A percentile compares a stretch with the other conserved stretches of the same genome.
Conservation (phyloP, 2,329 filamentous ascomycete genomes). For the Diaporthe capsici region DNA sequence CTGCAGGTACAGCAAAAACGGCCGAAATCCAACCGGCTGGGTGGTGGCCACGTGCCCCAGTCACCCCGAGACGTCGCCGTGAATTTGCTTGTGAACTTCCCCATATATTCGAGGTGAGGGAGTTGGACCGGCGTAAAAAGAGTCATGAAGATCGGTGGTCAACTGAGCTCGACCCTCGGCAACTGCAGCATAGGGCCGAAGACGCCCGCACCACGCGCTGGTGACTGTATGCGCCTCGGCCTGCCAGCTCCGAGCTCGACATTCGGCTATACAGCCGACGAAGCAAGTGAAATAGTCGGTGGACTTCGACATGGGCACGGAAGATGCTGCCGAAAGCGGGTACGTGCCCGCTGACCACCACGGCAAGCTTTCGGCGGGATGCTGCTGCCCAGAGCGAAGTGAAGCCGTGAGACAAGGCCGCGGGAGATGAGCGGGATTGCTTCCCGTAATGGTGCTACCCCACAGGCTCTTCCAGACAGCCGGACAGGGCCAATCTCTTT, state of each 20-base stretch:
- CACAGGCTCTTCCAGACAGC: constrained; percentile 6
- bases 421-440: constrained; percentile 2
- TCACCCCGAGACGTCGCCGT: not conserved
- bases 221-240: constrained; percentile 21
- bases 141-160: not conserved
- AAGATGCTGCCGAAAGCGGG: constrained; percentile 2
- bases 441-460: constrained; percentile 7
- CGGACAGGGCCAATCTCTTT: not conserved
- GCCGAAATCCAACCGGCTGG: constrained; percentile 22
- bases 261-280: constrained; percentile 24
- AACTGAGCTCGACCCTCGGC: not conserved
- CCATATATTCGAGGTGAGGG: not conserved
- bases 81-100: not conserved
- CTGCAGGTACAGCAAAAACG: constrained; percentile 34
- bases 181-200: constrained; percentile 27
- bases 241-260: constrained; percentile 7
- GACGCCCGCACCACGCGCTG: not conserved
- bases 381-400: constrained; percentile 11
- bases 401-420: constrained; percentile 2
- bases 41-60: constrained; percentile 21
- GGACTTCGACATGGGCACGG: not conserved
- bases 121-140: not conserved
- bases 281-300: not conserved
- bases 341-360: constrained; percentile 1
- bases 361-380: constrained; percentile 20